phyloP scores from a whole-genome alignment of 1,139 yeast genomes.

The Suhomyces coccinellae region DNA sequence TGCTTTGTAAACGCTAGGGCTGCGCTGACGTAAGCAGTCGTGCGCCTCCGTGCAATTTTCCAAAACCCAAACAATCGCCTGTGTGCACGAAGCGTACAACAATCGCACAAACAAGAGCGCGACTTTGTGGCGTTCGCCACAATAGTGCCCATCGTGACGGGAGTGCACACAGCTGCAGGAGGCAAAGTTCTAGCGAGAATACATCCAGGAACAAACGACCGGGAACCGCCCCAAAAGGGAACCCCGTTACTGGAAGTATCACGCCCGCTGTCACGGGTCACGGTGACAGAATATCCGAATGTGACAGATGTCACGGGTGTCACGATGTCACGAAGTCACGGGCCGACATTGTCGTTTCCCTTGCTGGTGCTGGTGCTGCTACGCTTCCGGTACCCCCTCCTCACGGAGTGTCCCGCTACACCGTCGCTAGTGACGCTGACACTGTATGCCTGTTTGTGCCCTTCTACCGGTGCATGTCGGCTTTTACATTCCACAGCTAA shows the following conservation, averaged over 20 bases:
- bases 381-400: no score
- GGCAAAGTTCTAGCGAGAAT: constrained; percentile 1
- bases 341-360: no score
- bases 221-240: neutral
- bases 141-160: neutral
- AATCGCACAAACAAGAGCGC: constrained; percentile 9
- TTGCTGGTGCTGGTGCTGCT: no score
- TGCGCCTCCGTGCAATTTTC: constrained; percentile 3
- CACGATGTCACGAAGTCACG: no score
- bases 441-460: no score
- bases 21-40: constrained; percentile 6
- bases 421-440: no score
- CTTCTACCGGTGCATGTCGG: no score
- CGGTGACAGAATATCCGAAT: no score
- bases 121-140: constrained; percentile 6
- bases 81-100: constrained; percentile 8
- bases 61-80: constrained; percentile 4
- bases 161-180: neutral
- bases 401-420: no score
- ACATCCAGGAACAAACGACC: neutral
- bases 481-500: neutral
- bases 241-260: neutral
- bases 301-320: no score
- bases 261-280: neutral
- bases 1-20: constrained; percentile 6